A percentile compares a stretch with the other conserved stretches of the same genome.
Evolutionary conservation across 805 yeast genomes (phyloP).

Genomic region (Candida sithepensis): DNA sequence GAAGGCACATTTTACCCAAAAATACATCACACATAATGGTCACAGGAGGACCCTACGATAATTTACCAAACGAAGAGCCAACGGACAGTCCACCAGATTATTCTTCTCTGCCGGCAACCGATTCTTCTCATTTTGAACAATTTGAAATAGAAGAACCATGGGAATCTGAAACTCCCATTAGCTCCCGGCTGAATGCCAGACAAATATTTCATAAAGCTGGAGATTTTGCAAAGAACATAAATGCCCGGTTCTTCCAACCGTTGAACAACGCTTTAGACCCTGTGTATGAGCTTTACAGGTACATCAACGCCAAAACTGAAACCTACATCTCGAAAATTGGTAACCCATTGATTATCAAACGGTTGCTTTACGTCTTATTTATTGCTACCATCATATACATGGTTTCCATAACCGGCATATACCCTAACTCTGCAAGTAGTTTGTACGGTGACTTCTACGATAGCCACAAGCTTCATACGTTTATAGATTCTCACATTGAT

Average conservation of each 20-base stretch:
- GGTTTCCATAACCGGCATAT: slow-evolving; percentile 53
- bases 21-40: neutral
- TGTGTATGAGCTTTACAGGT: slow-evolving; percentile 44
- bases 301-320: slow-evolving; percentile 48
- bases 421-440: slow-evolving; percentile 40
- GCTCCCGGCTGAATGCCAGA: slow-evolving; percentile 15
- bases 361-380: slow-evolving; percentile 67
- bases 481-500: slow-evolving; percentile 51
- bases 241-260: slow-evolving; percentile 38
- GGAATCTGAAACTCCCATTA: neutral
- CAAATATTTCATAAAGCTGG: slow-evolving; percentile 35
- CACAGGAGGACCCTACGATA: neutral
- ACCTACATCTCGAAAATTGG: slow-evolving; percentile 61
- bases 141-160: slow-evolving; percentile 44
- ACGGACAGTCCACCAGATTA: slow-evolving; percentile 26
- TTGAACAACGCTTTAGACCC: slow-evolving; percentile 47
- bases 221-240: slow-evolving; percentile 36
- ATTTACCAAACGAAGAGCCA: slow-evolving; percentile 1
- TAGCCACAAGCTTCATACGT: slow-evolving; percentile 45
- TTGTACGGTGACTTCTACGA: slow-evolving; percentile 62
- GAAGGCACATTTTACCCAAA: no score
- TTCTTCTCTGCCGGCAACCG: slow-evolving; percentile 7
- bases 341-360: slow-evolving; percentile 77
- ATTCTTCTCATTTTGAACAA: slow-evolving; percentile 26
- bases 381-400: slow-evolving; percentile 57